These are phyloP conservation scores for Blastobotrys terrestris DNA, from an alignment of 805 yeast genomes.

Conservation along the genomic window DNA sequence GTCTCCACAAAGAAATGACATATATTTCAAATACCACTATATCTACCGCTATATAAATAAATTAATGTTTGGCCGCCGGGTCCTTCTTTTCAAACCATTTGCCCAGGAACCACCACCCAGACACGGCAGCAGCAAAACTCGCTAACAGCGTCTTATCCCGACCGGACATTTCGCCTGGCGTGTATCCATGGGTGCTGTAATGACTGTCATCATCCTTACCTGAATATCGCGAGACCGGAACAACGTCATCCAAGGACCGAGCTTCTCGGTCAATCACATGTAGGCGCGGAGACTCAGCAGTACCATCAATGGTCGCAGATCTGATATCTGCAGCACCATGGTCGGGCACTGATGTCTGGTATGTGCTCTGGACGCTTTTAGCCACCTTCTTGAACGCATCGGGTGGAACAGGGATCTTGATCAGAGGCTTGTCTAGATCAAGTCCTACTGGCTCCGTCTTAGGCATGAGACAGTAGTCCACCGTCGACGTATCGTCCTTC, in stretches of 20 bases:
- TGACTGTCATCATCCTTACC: conserved; percentile 13
- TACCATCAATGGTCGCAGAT: conserved; percentile 16
- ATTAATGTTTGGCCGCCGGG: background rate
- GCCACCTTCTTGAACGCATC: conserved; percentile 16
- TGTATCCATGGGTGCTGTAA: conserved; percentile 11
- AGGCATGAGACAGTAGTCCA: conserved; percentile 33
- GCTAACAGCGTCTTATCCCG: conserved; percentile 31
- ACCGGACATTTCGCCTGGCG: conserved; percentile 17
- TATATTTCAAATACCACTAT: background rate
- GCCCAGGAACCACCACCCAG: conserved; percentile 34
- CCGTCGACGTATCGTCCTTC: conserved; percentile 31
- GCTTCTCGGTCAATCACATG: conserved; percentile 15
- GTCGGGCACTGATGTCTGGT: conserved; percentile 14
- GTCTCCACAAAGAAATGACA: no score
- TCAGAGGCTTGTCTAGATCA: conserved; percentile 5
- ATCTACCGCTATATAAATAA: background rate
- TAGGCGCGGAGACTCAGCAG: conserved; percentile 18
- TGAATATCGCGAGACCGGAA: background rate
- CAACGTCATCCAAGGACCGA: conserved; percentile 26
- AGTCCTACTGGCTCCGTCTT: background rate
- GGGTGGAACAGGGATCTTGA: conserved; percentile 30
- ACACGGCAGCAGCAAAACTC: conserved; percentile 28
- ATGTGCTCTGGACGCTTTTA: conserved; percentile 10
- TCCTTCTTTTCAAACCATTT: background rate
- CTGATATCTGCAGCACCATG: conserved; percentile 19